Evolutionary conservation across 768 basidiomycete genomes (phyloP), one percentile per base, ranked within the genome.

Genomic region (Trametes gibbosa): DNA sequence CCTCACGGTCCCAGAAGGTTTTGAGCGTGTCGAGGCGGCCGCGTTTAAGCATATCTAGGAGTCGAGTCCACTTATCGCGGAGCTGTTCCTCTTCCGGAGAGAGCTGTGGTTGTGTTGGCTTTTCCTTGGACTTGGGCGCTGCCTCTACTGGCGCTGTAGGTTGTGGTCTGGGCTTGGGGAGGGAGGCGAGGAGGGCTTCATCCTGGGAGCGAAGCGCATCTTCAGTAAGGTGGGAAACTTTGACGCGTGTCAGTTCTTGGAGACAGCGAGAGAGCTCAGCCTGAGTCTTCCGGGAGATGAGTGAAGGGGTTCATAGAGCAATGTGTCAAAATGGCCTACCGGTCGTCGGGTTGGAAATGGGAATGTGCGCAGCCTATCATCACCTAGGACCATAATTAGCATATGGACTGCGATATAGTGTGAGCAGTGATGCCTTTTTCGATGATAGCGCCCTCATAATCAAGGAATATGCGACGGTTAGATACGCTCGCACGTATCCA

Each of bases 311-410:
- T 21, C 19, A 14, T 19, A 23, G 5, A 58, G 14, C 45, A 37
- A 34, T 10, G 19, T 23, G 19, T 21, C 39, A n/a, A 2, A 52
- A 21, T 19, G 50, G 77, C 90, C 58, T 73, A 95, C 94, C 14
- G 97, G 96, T 64, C 97, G 82, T 40, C 95, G 86, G 1, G 97
- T 99, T 3, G 95, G 95, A 74, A 99, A 99, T 0, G 95, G 95
- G 73, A 96, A 98, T 0, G 87, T 90, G 43, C 95, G 83, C 29
- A 98, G 73, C 37, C 95, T 82, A 32, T 83, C 83, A 63, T 98
- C 96, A 29, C 74, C 77, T 81, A 35, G 21, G 29, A 40, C 21
- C 17, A 3, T 6, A 41, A 16, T 45, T 7, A 37, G 41, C n/a
- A 16, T 17, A 19, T 16, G 19, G n/a, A 32, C 49, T 24, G 27